A percentile compares a stretch with the other conserved stretches of the same genome.
Conservation (phyloP, 192 early-diverging fungal species). For the Coemansia sp. region DNA sequence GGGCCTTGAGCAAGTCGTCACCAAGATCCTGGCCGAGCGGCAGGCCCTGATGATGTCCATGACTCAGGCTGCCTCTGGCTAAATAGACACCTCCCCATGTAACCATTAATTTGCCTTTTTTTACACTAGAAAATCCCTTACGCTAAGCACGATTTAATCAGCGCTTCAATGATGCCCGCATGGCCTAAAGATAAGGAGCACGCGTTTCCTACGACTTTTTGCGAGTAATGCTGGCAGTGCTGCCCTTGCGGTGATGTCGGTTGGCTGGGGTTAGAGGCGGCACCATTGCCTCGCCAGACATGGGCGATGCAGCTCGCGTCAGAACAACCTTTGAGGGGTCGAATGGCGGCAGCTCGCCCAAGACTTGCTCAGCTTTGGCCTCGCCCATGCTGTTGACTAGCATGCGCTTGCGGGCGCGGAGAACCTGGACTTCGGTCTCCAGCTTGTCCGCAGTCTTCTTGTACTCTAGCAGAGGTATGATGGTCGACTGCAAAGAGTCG, state of each 20-base stretch:
- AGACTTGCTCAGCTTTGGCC: constrained; percentile 18
- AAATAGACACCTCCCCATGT: neutral
- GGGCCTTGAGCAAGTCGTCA: constrained; percentile 80
- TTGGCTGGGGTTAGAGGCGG: neutral
- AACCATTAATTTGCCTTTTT: neutral
- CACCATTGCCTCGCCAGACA: neutral
- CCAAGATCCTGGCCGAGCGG: constrained; percentile 46
- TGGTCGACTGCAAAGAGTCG: constrained; percentile 71
- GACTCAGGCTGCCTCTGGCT: constrained; percentile 7
- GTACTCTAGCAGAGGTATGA: constrained; percentile 75
- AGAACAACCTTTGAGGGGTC: constrained; percentile 13
- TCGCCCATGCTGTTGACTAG: constrained; percentile 40
- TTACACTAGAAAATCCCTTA: neutral
- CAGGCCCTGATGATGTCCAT: constrained; percentile 30
- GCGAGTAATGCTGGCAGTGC: constrained; percentile 33
- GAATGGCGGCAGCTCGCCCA: constrained; percentile 39
- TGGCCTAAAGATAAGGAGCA: no score
- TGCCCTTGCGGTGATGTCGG: constrained; percentile 48
- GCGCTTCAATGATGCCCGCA: neutral
- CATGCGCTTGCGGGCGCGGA: constrained; percentile 42
- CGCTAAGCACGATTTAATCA: no score
- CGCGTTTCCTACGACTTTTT: constrained; percentile 16
- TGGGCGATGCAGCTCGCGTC: constrained; percentile 11
- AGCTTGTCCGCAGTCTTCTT: constrained; percentile 80
- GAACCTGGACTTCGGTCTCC: constrained; percentile 68